Base-by-base conservation (phyloP, 202 grass and related monocot species). In the Setaria viridis region DNA sequence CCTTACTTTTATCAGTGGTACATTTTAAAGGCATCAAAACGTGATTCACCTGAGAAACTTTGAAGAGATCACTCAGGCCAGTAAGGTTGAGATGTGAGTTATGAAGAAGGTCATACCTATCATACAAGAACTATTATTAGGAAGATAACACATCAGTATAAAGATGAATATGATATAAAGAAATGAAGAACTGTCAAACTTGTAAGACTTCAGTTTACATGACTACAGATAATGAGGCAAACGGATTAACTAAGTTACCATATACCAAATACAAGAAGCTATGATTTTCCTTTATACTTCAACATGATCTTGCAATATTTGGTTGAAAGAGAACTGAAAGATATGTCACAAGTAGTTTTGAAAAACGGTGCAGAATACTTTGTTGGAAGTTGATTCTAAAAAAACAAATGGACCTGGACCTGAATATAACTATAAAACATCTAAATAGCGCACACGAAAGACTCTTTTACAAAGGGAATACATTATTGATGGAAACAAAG, bases 51-150 rank as follows among this genome's bases (percentile, higher is more conserved):
- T 98, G 88, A 70, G 91, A 92, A 80, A 89, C 81, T 91, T 89
- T 94, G 81, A 98, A 95, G 71, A 95, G 95, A 76, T 95, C 91
- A 88, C 79, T 85, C 74, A 98, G 78, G 88, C 95, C 95, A 84
- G 90, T 91, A 91, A 95, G 89, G 66, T 94, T 98, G 79, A 98
- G 95, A 81, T 98, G 95, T 2, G 91, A 87, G 85, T 98, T 98
- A 78, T 98, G 95, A 72, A 95, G 88, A 66, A 98, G 93, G 59
- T 98, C 95, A 88, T 98, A 98, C 79, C 95, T 98, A 80, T 42
- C 46, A 91, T 77, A 79, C 70, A 62, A 60, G 84, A 64, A 55
- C 20, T 67, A 78, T 76, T 59, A 32, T 85, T 77, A 83, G 64
- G 66, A 74, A 41, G 21, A 62, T 63, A 49, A 29, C 55, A 9